Evolutionary conservation across 345 rosid genomes (phyloP).

Genomic region (Linum tenue): DNA sequence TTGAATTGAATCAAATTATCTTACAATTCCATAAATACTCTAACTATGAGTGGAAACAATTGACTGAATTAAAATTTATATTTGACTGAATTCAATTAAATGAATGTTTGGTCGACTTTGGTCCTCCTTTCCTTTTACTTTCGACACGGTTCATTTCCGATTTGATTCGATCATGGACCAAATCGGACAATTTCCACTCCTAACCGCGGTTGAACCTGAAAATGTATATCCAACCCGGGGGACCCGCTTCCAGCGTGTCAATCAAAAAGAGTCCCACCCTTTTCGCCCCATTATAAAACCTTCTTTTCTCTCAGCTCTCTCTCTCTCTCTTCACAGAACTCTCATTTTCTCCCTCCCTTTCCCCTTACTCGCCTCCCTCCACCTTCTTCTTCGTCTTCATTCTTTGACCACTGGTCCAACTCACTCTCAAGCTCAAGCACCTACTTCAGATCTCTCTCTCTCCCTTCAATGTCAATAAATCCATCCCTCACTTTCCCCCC

Average conservation of each 20-base stretch:
- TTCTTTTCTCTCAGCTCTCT: background rate
- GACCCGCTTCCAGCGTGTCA: too few species aligned
- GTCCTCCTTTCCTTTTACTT: too few species aligned
- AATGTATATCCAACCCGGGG: background rate
- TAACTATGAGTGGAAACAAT: too few species aligned
- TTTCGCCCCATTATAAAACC: background rate
- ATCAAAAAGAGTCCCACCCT: background rate
- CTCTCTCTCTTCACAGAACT: slow-evolving; percentile 1
- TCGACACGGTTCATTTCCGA: too few species aligned
- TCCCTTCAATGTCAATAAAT: slow-evolving; percentile 16
- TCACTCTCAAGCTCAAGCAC: background rate
- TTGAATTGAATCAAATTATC: too few species aligned
- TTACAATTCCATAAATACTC: too few species aligned
- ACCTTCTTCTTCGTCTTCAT: background rate
- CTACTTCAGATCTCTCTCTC: slow-evolving; percentile 2
- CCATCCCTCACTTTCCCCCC: background rate
- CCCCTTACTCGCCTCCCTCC: background rate
- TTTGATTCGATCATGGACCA: too few species aligned
- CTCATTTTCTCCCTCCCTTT: background rate
- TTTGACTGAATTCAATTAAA: too few species aligned
- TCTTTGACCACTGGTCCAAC: slow-evolving; percentile 8
- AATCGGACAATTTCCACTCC: too few species aligned
- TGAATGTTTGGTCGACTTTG: too few species aligned
- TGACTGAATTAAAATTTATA: too few species aligned
- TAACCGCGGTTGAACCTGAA: too few species aligned